Evolutionary conservation across 2,329 filamentous ascomycete genomes (phyloP).

Genomic region (Lachnum nothofagi): DNA sequence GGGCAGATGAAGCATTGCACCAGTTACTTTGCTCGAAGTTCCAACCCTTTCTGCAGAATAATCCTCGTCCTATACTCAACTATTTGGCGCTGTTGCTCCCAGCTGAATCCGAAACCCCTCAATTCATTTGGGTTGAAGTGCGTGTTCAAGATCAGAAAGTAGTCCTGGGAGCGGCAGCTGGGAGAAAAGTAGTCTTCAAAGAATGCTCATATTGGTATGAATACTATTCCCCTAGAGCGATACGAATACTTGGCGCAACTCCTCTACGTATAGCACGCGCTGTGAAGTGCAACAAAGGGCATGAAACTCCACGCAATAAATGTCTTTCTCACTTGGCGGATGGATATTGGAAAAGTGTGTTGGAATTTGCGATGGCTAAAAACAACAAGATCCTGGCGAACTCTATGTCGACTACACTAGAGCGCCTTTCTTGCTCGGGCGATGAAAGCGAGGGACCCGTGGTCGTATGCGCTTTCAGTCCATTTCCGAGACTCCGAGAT

Average conservation of each 20-base stretch:
- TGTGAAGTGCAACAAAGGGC: no score
- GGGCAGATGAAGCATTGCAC: conserved; percentile 7
- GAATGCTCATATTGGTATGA: background rate
- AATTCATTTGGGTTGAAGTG: conserved; percentile 2
- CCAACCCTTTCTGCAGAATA: background rate
- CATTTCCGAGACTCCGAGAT: background rate
- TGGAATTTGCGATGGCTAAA: no score
- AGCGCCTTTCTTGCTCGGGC: no score
- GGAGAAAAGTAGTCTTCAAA: background rate
- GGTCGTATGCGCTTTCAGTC: background rate
- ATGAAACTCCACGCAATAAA: no score
- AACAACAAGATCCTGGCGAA: no score
- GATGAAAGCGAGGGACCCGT: background rate
- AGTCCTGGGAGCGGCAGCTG: no score
- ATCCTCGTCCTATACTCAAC: background rate
- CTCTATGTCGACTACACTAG: no score
- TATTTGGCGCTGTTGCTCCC: conserved; percentile 3
- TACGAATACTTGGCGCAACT: no score
- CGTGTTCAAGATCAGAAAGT: background rate
- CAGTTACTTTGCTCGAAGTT: conserved; percentile 6
- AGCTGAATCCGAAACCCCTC: background rate
- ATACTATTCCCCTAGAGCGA: no score
- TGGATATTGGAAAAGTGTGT: no score
- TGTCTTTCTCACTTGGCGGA: no score
- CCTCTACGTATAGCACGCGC: no score